Evolutionary conservation across 1,284 basidiomycete genomes (phyloP).

Genomic region (Schizophyllum commune): DNA sequence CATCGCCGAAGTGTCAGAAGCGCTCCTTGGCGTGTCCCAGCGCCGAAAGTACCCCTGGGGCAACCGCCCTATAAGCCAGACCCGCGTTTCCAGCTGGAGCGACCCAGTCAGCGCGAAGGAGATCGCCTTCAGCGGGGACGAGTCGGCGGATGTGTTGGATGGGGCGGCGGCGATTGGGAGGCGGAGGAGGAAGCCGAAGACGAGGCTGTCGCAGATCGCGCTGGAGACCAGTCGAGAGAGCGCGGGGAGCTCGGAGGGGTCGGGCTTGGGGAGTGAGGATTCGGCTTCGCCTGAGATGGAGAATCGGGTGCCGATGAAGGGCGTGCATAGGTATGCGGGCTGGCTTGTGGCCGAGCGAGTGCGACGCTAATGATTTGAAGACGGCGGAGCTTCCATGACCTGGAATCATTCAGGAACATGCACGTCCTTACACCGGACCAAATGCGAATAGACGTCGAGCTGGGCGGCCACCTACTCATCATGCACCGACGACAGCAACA

Average conservation of each 20-base stretch:
- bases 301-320: background rate
- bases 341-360: background rate
- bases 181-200: slow-evolving; percentile 7
- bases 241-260: slow-evolving; percentile 11
- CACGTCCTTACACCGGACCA: slow-evolving; percentile 46
- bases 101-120: slow-evolving; percentile 39
- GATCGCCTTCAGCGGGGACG: slow-evolving; percentile 12
- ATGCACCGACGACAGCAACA: slow-evolving; percentile 59
- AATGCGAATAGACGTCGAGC: slow-evolving; percentile 70
- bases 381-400: slow-evolving; percentile 58
- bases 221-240: slow-evolving; percentile 12
- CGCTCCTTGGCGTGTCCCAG: background rate
- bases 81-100: slow-evolving; percentile 43
- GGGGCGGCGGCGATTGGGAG: background rate
- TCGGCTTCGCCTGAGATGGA: slow-evolving; percentile 9
- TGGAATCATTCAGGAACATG: slow-evolving; percentile 34
- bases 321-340: background rate
- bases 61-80: slow-evolving; percentile 18
- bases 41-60: slow-evolving; percentile 25
- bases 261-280: slow-evolving; percentile 3
- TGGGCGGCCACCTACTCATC: slow-evolving; percentile 65
- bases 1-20: background rate
- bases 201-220: slow-evolving; percentile 11
- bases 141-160: slow-evolving; percentile 11
- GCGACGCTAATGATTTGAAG: slow-evolving; percentile 19